Evolutionary conservation across 2,329 filamentous ascomycete genomes (phyloP).

Genomic region (Thielaviopsis ethacetica): DNA sequence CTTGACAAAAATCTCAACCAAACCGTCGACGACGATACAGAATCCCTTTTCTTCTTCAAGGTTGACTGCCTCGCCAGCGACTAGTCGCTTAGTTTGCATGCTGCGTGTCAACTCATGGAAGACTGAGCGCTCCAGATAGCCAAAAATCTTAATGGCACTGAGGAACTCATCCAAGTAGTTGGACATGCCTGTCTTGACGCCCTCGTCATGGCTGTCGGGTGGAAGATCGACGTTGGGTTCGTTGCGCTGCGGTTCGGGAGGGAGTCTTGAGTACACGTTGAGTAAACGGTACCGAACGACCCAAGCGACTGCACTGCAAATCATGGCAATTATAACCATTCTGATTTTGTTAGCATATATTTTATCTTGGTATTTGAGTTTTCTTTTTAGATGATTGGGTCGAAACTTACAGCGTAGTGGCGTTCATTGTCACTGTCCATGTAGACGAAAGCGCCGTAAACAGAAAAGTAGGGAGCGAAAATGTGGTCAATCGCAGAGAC

Average conservation of each 20-base stretch:
- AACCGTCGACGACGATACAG: slow-evolving; percentile 87
- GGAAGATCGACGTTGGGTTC: slow-evolving; percentile 92
- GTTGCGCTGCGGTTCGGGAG: slow-evolving; percentile 87
- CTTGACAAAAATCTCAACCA: slow-evolving; percentile 97
- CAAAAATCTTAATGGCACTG: slow-evolving; percentile 97
- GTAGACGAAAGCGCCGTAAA: slow-evolving; percentile 85
- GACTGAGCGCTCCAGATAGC: slow-evolving; percentile 86
- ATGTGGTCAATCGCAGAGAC: slow-evolving; percentile 68
- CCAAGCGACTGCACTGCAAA: slow-evolving; percentile 82
- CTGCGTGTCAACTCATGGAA: slow-evolving; percentile 95
- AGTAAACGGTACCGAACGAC: slow-evolving; percentile 88
- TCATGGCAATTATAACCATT: slow-evolving; percentile 57
- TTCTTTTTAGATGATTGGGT: not conserved
- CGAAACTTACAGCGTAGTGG: slow-evolving; percentile 65
- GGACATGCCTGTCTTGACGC: slow-evolving; percentile 77
- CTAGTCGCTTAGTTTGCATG: slow-evolving; percentile 94
- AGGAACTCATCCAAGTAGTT: slow-evolving; percentile 97
- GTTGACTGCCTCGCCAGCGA: slow-evolving; percentile 87
- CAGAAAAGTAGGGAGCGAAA: slow-evolving; percentile 75
- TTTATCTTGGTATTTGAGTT: slow-evolving; percentile 8
- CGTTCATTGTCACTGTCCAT: slow-evolving; percentile 96
- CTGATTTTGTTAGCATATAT: slow-evolving; percentile 21
- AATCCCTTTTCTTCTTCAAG: slow-evolving; percentile 97
- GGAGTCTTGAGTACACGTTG: slow-evolving; percentile 90
- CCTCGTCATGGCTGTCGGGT: slow-evolving; percentile 78